These are phyloP conservation scores for Salix koriyanagi DNA, from an alignment of 345 rosid genomes.

Conservation along the genomic window DNA sequence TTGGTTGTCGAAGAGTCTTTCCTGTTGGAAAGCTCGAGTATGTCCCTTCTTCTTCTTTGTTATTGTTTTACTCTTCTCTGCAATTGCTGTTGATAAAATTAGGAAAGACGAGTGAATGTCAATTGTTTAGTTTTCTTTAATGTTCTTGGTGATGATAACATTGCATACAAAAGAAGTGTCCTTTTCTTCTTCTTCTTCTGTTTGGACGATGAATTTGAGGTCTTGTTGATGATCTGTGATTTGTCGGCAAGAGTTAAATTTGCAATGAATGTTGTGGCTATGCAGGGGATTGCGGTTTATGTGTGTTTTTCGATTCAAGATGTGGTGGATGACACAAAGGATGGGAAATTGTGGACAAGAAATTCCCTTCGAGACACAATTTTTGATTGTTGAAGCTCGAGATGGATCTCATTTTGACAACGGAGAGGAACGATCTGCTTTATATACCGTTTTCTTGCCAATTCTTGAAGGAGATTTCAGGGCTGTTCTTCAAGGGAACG, in stretches of 20 bases:
- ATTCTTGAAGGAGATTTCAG: slow-evolving; percentile 66
- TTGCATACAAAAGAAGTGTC: too few species aligned
- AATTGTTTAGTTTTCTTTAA: background rate
- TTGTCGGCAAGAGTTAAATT: background rate
- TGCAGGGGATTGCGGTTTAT: slow-evolving; percentile 61
- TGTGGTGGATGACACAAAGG: slow-evolving; percentile 85
- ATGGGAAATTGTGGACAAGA: slow-evolving; percentile 55
- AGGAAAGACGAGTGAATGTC: background rate
- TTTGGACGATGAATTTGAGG: background rate
- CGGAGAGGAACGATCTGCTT: slow-evolving; percentile 26
- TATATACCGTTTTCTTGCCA: slow-evolving; percentile 50
- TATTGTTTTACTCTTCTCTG: background rate
- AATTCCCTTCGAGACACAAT: slow-evolving; percentile 65
- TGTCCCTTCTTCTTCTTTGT: slow-evolving; percentile 1
- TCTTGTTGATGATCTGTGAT: background rate
- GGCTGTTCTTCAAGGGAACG: slow-evolving; percentile 66
- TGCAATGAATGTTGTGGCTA: background rate
- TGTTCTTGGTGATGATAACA: background rate
- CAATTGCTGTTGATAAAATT: background rate
- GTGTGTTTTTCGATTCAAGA: slow-evolving; percentile 62
- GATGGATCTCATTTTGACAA: slow-evolving; percentile 42
- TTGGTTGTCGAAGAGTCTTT: slow-evolving; percentile 49
- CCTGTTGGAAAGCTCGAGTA: slow-evolving; percentile 63
- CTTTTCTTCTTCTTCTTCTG: too few species aligned
- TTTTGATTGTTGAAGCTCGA: slow-evolving; percentile 45